Percentiles rank a stretch among this genome's conserved stretches.
These are phyloP conservation scores for Phalaenopsis hybrid DNA, from an alignment of 116 monocot genomes.

Conservation along the genomic window DNA sequence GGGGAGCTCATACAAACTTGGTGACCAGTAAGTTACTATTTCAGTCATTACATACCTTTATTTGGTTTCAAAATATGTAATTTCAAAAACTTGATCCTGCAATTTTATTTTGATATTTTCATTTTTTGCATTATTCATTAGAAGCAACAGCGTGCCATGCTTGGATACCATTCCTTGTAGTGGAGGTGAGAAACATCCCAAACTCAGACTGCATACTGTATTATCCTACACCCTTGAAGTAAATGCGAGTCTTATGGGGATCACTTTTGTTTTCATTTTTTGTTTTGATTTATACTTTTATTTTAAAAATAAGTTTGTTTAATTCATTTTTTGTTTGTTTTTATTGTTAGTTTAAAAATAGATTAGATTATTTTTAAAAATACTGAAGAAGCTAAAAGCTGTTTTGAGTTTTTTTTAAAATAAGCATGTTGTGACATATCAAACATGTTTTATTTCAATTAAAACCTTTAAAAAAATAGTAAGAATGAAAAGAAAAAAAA, in stretches of 20 bases:
- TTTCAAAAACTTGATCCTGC: background rate
- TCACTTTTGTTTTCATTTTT: no score
- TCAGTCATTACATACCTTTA: background rate
- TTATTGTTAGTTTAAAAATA: no score
- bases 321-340: no score
- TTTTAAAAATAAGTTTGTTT: no score
- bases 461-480: no score
- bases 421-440: no score
- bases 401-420: no score
- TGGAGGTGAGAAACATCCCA: background rate
- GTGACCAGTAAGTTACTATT: background rate
- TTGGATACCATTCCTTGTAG: constrained; percentile 7
- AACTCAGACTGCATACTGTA: background rate
- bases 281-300: no score
- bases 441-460: no score
- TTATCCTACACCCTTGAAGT: background rate
- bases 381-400: no score
- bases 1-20: background rate
- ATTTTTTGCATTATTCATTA: background rate
- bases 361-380: no score
- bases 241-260: background rate
- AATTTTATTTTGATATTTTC: background rate
- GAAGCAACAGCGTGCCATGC: background rate
- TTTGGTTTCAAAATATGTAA: background rate
- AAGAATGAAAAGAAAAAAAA: no score